Base-by-base conservation (phyloP, 2,329 filamentous ascomycete genomes). In the Aureobasidium sp. region DNA sequence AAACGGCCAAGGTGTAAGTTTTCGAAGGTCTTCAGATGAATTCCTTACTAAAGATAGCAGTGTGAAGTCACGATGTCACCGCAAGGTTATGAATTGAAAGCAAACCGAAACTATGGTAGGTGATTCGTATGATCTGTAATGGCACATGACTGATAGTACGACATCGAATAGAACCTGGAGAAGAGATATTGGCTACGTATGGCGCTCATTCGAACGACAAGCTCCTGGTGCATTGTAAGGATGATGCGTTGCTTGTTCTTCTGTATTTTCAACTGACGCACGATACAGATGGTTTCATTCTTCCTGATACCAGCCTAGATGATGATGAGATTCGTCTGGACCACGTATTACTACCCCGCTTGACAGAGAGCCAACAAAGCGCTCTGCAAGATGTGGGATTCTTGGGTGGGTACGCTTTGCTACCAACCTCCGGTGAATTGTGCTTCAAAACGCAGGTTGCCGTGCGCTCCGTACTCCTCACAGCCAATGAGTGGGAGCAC, bases 171-270 rank as follows among this genome's bases (percentile, higher is more conserved):
- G 72, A 70, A 1, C 68, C 72, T 2, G 85, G 84, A 9, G 83
- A 88, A 23, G 88, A 91, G 74, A 75, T 92, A 0, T 83, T 81
- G 64, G 84, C 89, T 29, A 84, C 82, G 32, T 92, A 92, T 68
- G 89, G 89, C 3, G 72, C 79, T 1, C 88, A 91, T 70, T 81
- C 81, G 32, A 89, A 90, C 65, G 88, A 91, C 69, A 88, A 89
- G 66, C 74, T 91, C 20, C 79, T 91, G 2, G 81, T 84, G 0
- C 88, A 91, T 73, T 92, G 68, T 70, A 62, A 48, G 32, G 10
- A 23, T n/a, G 23, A 15, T 46, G 53, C 46, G 13, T 26, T 29
- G 15, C 15, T 15, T 39, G 7, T 20, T 1, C 1, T 20, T 20
- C 20, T 15, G 29, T 34, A 10, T 23, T n/a, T 27, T 26, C 20